A percentile compares a stretch with the other conserved stretches of the same genome.
Evolutionary conservation across 805 yeast species (phyloP).

Genomic region (Hanseniaspora mollemarum): DNA sequence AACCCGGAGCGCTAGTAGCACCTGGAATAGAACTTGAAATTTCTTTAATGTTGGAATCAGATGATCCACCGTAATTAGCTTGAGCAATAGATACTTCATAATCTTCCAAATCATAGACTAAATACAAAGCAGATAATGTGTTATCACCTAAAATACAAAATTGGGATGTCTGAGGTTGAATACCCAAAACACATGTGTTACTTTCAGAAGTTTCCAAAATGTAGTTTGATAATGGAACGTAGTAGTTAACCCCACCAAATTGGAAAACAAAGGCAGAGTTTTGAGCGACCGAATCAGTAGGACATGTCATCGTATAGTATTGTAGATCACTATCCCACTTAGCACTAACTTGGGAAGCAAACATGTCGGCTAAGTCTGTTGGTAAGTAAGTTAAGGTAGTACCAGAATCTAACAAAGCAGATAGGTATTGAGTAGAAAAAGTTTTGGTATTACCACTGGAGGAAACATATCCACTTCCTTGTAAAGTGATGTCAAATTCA

Average conservation of each 20-base stretch:
- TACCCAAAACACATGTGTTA: slow-evolving; percentile 37
- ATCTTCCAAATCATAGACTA: slow-evolving; percentile 41
- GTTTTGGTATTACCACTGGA: slow-evolving; percentile 17
- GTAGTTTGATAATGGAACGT: slow-evolving; percentile 36
- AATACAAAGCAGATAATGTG: slow-evolving; percentile 39
- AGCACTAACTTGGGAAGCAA: slow-evolving; percentile 29
- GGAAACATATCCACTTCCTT: slow-evolving; percentile 29
- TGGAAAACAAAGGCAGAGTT: slow-evolving; percentile 31
- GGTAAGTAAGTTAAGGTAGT: slow-evolving; percentile 44
- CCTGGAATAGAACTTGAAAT: slow-evolving; percentile 38
- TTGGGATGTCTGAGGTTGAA: slow-evolving; percentile 22
- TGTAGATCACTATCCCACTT: slow-evolving; percentile 30
- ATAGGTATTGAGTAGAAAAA: slow-evolving; percentile 21
- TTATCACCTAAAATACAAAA: slow-evolving; percentile 38
- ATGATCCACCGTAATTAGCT: slow-evolving; percentile 27
- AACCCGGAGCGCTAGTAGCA: slow-evolving; percentile 36
- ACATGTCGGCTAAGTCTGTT: slow-evolving; percentile 23
- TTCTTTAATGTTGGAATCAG: slow-evolving; percentile 36
- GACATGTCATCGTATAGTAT: slow-evolving; percentile 36
- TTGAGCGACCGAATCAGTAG: slow-evolving; percentile 22
- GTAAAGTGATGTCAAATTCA: slow-evolving; percentile 40
- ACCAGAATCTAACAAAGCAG: slow-evolving; percentile 48
- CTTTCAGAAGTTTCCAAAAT: slow-evolving; percentile 19
- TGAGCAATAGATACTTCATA: slow-evolving; percentile 35
- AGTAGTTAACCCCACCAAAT: slow-evolving; percentile 49